A percentile compares a stretch with the other conserved stretches of the same genome.
Evolutionary conservation across 371 early-diverging fungal genomes (phyloP).

Genomic region (Lichtheimia corymbifera): DNA sequence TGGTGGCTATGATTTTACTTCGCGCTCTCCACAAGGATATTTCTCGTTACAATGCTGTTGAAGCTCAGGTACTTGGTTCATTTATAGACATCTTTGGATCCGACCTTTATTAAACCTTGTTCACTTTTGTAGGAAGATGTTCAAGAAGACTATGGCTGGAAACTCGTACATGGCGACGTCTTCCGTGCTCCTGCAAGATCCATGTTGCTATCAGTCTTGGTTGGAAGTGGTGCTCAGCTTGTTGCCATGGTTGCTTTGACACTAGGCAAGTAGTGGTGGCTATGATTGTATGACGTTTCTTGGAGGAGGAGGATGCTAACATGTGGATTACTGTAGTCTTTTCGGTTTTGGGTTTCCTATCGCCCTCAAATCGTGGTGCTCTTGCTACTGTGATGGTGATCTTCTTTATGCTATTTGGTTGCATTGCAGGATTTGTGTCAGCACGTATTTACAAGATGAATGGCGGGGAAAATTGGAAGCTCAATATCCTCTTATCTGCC

Average conservation of each 20-base stretch:
- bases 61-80: slow-evolving; percentile 45
- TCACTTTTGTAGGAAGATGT: slow-evolving; percentile 58
- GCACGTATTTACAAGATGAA: slow-evolving; percentile 91
- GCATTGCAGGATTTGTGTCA: slow-evolving; percentile 82
- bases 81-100: neutral
- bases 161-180: slow-evolving; percentile 87
- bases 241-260: slow-evolving; percentile 80
- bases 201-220: slow-evolving; percentile 77
- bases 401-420: slow-evolving; percentile 83
- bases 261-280: slow-evolving; percentile 29
- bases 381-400: slow-evolving; percentile 85
- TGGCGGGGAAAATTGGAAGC: slow-evolving; percentile 82
- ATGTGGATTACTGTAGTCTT: slow-evolving; percentile 49
- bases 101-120: neutral
- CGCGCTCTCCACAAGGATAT: slow-evolving; percentile 85
- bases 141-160: slow-evolving; percentile 89
- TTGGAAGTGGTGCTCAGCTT: slow-evolving; percentile 89
- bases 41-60: slow-evolving; percentile 68
- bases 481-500: slow-evolving; percentile 79
- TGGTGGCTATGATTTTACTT: slow-evolving; percentile 81
- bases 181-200: slow-evolving; percentile 80
- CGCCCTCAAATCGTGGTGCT: slow-evolving; percentile 91
- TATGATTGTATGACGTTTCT: too few species aligned
- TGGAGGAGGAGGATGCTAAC: neutral
- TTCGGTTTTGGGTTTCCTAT: slow-evolving; percentile 92